These are phyloP conservation scores for Thermomucor indicae-seudaticae DNA, from an alignment of 371 early-diverging fungal species.

Conservation along the genomic window DNA sequence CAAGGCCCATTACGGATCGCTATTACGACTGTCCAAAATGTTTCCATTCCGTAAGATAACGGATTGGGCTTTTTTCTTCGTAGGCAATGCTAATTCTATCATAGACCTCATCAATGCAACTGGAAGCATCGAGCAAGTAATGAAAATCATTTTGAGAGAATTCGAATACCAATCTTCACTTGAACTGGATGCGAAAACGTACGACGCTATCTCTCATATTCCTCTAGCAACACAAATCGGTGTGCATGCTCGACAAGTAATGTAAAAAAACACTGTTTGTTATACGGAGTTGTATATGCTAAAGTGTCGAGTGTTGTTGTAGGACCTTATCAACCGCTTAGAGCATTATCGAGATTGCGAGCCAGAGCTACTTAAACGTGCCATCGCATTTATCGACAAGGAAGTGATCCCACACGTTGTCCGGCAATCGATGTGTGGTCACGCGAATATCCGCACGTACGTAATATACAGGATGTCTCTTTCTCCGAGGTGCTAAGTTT, in stretches of 20 bases:
- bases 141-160: slow-evolving; percentile 59
- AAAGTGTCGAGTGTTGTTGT: no score
- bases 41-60: slow-evolving; percentile 62
- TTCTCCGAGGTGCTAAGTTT: no score
- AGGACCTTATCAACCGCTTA: slow-evolving; percentile 57
- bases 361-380: slow-evolving; percentile 41
- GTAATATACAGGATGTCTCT: slow-evolving; percentile 2
- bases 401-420: slow-evolving; percentile 52
- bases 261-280: slow-evolving; percentile 9
- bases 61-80: background rate
- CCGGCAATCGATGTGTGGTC: slow-evolving; percentile 62
- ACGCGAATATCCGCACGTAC: slow-evolving; percentile 59
- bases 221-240: slow-evolving; percentile 63
- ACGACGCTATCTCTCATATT: slow-evolving; percentile 62
- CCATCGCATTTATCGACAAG: slow-evolving; percentile 55
- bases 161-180: slow-evolving; percentile 68
- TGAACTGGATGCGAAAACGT: slow-evolving; percentile 57
- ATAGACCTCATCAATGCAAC: slow-evolving; percentile 65
- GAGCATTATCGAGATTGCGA: slow-evolving; percentile 61
- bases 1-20: slow-evolving; percentile 62
- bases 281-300: no score
- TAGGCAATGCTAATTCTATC: background rate
- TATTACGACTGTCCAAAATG: slow-evolving; percentile 57
- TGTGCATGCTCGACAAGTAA: slow-evolving; percentile 55
- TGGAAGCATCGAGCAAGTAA: slow-evolving; percentile 59